Conservation (phyloP, 2,329 filamentous ascomycete species). For the Cordyceps cateniannulata region DNA sequence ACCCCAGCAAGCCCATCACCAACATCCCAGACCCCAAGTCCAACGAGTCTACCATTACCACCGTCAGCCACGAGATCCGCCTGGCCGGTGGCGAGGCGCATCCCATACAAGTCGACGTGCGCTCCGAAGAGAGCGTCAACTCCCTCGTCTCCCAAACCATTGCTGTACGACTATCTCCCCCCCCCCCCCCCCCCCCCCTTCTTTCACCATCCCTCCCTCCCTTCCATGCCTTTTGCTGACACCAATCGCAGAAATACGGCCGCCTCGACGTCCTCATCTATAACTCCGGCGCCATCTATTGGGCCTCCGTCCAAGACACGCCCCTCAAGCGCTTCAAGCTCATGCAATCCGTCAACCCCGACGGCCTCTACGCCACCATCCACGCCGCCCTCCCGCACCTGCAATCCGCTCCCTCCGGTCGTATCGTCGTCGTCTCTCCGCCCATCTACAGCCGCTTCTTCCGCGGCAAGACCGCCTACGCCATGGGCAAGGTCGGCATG, state of each 20-base stretch:
- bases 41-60: conserved; percentile 67
- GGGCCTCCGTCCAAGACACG: conserved; percentile 67
- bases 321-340: conserved; percentile 70
- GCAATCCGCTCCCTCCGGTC: conserved; percentile 34
- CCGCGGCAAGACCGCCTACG: conserved; percentile 78
- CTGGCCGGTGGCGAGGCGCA: conserved; percentile 57
- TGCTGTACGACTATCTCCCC: conserved; percentile 14
- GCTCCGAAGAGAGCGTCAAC: conserved; percentile 55
- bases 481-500: conserved; percentile 74
- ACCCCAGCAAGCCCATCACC: conserved; percentile 46
- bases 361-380: conserved; percentile 68
- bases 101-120: conserved; percentile 64
- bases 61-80: conserved; percentile 67
- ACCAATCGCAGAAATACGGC: conserved; percentile 41
- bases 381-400: conserved; percentile 66
- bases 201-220: no score
- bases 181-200: neutral
- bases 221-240: no score
- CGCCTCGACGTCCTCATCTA: conserved; percentile 71
- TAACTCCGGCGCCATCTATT: conserved; percentile 83
- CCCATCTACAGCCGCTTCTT: conserved; percentile 85
- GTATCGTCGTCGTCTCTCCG: conserved; percentile 74
- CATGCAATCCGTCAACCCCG: conserved; percentile 69
- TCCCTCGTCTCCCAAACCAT: conserved; percentile 53
- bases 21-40: conserved; percentile 77